Base-by-base conservation (phyloP, 148 eudicot genomes). In the Polygonum maritimum region DNA sequence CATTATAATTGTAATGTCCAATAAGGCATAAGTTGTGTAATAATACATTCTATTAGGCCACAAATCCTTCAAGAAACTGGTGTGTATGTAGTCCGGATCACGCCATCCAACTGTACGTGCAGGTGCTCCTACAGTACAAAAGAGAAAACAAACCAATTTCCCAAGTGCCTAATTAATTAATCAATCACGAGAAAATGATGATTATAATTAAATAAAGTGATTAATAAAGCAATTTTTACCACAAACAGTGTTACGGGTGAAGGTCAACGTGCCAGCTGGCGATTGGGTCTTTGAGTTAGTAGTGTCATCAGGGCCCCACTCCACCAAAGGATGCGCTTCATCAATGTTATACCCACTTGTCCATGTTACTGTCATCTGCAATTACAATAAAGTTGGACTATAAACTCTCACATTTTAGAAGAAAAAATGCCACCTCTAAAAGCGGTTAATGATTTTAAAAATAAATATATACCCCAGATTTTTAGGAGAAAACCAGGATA, bases 41-140 rank as follows among this genome's bases (percentile, higher is more conserved):
- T 58, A 86, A 69, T 82, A 94, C 98, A 31, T 57, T 31, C 78
- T 75, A 78, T 84, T 84, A 35, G 97, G 98, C 97, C 98, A 95
- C 84, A 92, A 78, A 65, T 89, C 91, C 83, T 89, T 90, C 58
- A 95, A 82, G 83, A 92, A 92, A 80, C 98, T 88, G 31, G 98
- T 95, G 74, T 95, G 98, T 54, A 88, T 89, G 80, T 86, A 92
- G n/a, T 97, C 98, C 77, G 97, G 97, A 82, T 95, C 91, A 38
- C 94, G 96, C 98, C 98, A 95, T 47, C 98, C 98, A 69, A 95
- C 96, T 22, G 97, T 92, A 72, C 96, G 82, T 47, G 97, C 98
- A 36, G 98, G 98, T 76, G 92, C 81, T 70, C 94, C 98, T 94
- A 81, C 81, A 78, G 33, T 31, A 75, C 54, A 74, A 78, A 22